These are phyloP conservation scores for Aureobasidium sp. DNA, from an alignment of 2,329 filamentous ascomycete genomes.

Conservation along the genomic window DNA sequence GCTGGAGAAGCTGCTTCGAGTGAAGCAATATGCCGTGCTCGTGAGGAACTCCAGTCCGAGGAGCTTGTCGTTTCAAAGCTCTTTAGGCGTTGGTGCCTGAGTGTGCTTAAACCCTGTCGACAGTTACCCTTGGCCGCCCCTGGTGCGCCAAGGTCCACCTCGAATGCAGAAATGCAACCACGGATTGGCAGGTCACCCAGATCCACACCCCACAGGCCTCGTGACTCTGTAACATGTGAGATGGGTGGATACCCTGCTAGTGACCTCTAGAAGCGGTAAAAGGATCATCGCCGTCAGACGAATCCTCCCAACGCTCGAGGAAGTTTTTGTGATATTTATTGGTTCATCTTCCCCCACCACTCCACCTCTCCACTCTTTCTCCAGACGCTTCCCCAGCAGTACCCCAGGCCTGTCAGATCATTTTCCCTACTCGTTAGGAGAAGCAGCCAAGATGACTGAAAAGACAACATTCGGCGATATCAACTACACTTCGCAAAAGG, in stretches of 20 bases:
- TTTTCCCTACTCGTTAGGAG: constrained; percentile 1
- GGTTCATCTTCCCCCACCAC: background rate
- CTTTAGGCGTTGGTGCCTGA: background rate
- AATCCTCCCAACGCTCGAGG: background rate
- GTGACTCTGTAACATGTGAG: constrained; percentile 1
- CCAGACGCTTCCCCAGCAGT: constrained; percentile 9
- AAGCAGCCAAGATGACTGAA: constrained; percentile 9
- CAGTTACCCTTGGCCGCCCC: constrained; percentile 5
- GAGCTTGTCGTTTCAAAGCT: background rate
- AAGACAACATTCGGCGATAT: constrained; percentile 4
- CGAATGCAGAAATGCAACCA: constrained; percentile 6
- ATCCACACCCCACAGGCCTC: constrained; percentile 3
- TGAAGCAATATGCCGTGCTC: background rate
- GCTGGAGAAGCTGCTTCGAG: background rate
- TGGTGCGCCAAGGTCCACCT: constrained; percentile 4
- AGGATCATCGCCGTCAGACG: background rate
- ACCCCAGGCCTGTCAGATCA: constrained; percentile 8
- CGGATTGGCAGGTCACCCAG: background rate
- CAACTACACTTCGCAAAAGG: background rate
- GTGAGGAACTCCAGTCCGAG: background rate
- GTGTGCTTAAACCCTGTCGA: background rate
- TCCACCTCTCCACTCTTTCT: constrained; percentile 1
- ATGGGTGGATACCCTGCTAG: constrained; percentile 7
- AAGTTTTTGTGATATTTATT: background rate
- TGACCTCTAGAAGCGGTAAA: constrained; percentile 9